phyloP scores from a whole-genome alignment of 257 asterid genomes.

The Euphrasia confusa region DNA sequence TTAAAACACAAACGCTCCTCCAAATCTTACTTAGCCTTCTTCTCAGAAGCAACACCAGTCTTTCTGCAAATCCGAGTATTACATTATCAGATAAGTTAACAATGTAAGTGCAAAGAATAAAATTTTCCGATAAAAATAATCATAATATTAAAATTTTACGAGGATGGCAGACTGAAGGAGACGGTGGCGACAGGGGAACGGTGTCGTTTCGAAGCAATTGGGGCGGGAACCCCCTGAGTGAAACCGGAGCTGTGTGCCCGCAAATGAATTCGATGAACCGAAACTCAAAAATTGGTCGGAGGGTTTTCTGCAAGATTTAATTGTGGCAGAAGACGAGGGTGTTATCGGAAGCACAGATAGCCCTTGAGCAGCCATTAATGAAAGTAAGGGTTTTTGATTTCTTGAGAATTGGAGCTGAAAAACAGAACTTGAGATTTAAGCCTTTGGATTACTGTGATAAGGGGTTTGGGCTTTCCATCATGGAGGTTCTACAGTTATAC shows the following conservation, averaged over 20 bases:
- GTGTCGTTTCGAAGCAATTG: slow-evolving; percentile 42
- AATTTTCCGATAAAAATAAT: background rate
- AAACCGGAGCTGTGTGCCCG: slow-evolving; percentile 46
- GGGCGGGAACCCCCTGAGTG: slow-evolving; percentile 31
- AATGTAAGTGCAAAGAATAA: background rate
- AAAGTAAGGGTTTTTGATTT: background rate
- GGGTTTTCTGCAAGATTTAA: slow-evolving; percentile 34
- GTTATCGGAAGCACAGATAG: slow-evolving; percentile 46
- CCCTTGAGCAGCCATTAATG: slow-evolving; percentile 73
- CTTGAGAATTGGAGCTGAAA: slow-evolving; percentile 6
- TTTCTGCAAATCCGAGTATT: slow-evolving; percentile 43
- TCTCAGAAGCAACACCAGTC: slow-evolving; percentile 34
- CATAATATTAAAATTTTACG: slow-evolving; percentile 34
- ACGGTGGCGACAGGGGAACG: slow-evolving; percentile 55
- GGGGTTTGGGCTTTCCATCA: slow-evolving; percentile 10
- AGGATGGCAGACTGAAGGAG: slow-evolving; percentile 62
- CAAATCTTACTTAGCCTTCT: slow-evolving; percentile 46
- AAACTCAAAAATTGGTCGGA: slow-evolving; percentile 29
- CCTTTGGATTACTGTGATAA: background rate
- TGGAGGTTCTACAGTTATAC: too few species aligned
- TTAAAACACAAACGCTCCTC: background rate
- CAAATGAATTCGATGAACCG: slow-evolving; percentile 34
- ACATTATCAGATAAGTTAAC: background rate
- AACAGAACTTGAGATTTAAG: background rate
- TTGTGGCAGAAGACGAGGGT: slow-evolving; percentile 35